Percentiles rank a stretch among this genome's conserved stretches.
Evolutionary conservation across 768 basidiomycete genomes (phyloP).

Genomic region (Tricholoma furcatifolium): DNA sequence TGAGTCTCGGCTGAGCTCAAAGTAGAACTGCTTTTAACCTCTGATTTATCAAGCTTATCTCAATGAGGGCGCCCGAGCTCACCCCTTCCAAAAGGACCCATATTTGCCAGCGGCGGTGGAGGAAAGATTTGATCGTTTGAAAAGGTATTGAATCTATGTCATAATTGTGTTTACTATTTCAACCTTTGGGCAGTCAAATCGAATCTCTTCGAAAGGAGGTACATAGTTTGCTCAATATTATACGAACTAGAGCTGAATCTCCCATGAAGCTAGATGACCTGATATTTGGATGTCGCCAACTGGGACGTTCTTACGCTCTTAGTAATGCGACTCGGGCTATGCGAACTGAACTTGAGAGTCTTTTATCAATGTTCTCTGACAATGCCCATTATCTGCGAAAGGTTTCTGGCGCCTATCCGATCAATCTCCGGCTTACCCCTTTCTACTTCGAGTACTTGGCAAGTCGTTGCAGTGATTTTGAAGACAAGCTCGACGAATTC

Average conservation of each 20-base stretch:
- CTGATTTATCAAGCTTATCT: too few relatives aligned
- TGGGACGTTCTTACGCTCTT: conserved; percentile 12
- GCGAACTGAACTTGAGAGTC: neutral
- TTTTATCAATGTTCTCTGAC: conserved; percentile 2
- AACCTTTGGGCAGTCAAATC: too few relatives aligned
- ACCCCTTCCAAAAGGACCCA: too few relatives aligned
- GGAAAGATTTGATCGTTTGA: too few relatives aligned
- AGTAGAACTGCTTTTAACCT: too few relatives aligned
- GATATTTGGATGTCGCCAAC: neutral
- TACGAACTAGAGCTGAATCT: neutral
- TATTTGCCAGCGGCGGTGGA: too few relatives aligned
- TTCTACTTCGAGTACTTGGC: neutral
- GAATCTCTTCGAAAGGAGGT: too few relatives aligned
- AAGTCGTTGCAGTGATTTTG: neutral
- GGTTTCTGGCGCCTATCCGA: neutral
- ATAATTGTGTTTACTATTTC: too few relatives aligned
- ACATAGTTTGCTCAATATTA: too few relatives aligned
- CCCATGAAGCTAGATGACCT: conserved; percentile 3
- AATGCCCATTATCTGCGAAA: neutral
- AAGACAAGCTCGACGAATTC: conserved; percentile 9
- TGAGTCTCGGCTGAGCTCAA: too few relatives aligned
- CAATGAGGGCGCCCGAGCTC: too few relatives aligned
- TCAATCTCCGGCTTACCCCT: neutral
- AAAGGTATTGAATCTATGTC: too few relatives aligned
- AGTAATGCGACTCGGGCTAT: conserved; percentile 4